phyloP scores from a whole-genome alignment of 1,139 yeast genomes.

The Yamadazyma atmosphaerica region DNA sequence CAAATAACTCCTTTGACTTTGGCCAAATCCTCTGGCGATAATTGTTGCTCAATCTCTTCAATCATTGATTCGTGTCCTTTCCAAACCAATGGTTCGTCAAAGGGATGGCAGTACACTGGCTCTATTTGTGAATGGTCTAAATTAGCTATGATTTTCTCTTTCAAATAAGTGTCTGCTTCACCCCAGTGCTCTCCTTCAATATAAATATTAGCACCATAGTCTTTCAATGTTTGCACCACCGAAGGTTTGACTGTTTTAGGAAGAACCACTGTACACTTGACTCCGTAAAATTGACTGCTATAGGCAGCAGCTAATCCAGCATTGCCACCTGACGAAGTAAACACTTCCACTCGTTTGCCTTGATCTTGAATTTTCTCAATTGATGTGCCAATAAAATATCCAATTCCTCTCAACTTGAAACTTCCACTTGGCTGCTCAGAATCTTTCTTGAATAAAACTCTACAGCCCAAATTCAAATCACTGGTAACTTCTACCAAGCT shows the following conservation, averaged over 20 bases:
- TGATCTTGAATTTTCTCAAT: conserved; percentile 21
- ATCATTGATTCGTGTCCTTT: conserved; percentile 64
- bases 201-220: conserved; percentile 55
- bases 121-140: conserved; percentile 22
- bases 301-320: conserved; percentile 79
- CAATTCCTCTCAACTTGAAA: conserved; percentile 69
- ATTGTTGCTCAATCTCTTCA: conserved; percentile 53
- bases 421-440: conserved; percentile 71
- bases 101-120: conserved; percentile 70
- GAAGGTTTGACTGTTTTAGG: conserved; percentile 47
- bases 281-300: conserved; percentile 46
- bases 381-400: conserved; percentile 41
- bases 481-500: conserved; percentile 41
- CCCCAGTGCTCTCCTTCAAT: conserved; percentile 59
- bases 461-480: conserved; percentile 41
- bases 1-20: conserved; percentile 60
- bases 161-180: conserved; percentile 62
- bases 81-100: conserved; percentile 65
- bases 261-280: conserved; percentile 65
- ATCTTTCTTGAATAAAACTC: conserved; percentile 60
- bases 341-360: conserved; percentile 42
- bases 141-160: conserved; percentile 32
- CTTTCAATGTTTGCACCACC: conserved; percentile 31
- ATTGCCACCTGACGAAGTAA: conserved; percentile 73
- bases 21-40: conserved; percentile 22